These are phyloP conservation scores for Cyamopsis tetragonoloba DNA, from an alignment of 306 rosid species.

Conservation along the genomic window DNA sequence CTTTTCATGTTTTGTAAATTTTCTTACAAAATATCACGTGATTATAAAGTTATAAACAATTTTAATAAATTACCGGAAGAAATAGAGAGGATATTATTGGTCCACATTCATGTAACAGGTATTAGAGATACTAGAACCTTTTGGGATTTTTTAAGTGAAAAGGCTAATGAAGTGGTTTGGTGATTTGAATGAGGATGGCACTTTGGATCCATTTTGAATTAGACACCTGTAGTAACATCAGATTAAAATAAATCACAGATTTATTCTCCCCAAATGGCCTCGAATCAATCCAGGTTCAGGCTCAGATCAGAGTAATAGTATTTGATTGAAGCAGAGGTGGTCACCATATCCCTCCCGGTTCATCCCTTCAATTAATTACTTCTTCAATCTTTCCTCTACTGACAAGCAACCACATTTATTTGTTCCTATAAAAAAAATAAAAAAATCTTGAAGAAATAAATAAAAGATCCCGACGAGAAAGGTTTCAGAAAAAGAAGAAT, in stretches of 20 bases:
- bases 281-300: too few relatives aligned
- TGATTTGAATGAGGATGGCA: slow-evolving; percentile 6
- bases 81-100: too few relatives aligned
- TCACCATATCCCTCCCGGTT: slow-evolving; percentile 13
- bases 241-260: not conserved
- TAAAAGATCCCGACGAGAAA: not conserved
- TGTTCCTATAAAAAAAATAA: too few relatives aligned
- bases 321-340: slow-evolving; percentile 15
- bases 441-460: not conserved
- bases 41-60: too few relatives aligned
- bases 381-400: slow-evolving; percentile 30
- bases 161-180: not conserved
- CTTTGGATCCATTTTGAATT: not conserved
- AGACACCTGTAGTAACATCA: slow-evolving; percentile 2
- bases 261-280: not conserved
- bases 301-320: not conserved
- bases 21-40: too few relatives aligned
- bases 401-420: slow-evolving; percentile 21
- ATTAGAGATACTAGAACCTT: too few relatives aligned
- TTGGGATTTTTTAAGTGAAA: not conserved
- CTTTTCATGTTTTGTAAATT: too few relatives aligned
- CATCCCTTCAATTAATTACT: slow-evolving; percentile 21
- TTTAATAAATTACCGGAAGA: too few relatives aligned
- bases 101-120: too few relatives aligned
- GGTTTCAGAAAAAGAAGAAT: not conserved